Base-by-base conservation (phyloP, 352 stramenopile genomes). In the Pythium oligandrum region DNA sequence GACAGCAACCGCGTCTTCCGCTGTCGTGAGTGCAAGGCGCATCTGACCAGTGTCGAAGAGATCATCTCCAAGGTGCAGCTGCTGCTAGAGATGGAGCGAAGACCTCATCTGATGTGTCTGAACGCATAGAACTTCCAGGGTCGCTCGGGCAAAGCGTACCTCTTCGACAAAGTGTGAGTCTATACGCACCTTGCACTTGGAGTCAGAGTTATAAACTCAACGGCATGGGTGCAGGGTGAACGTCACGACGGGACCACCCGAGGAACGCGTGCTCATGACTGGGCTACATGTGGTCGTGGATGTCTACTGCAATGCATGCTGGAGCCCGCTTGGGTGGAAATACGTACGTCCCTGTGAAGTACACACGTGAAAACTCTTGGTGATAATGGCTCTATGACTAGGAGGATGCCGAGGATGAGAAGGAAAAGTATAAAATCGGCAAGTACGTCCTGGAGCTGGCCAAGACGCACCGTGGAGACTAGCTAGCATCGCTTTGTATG, bases 391-490 rank as follows among this genome's bases (percentile, higher is more conserved):
- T 26, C 17, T 26, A 26, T 26, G 17, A 26, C 17, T 26, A 92
- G 79, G 81, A 90, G 60, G 93, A 93, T 61, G 93, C 93, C 38
- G 93, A 98, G 55, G 90, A 98, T 51, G 68, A 79, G 40, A 90
- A 70, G 61, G 87, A 98, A 69, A 97, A 97, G 66, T 98, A 98
- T 78, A 98, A 98, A 67, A 92, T 97, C 71, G 93, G 93, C 56
- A 98, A 98, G 60, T 98, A 93, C 71, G 97, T 98, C 66, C 86
- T 98, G 55, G 93, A 98, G 68, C 92, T 98, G 59, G 94, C 96
- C 60, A 91, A 97, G 70, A 90, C 79, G 44, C 61, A 82, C 46
- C 75, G 78, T 35, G 39, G 61, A 35, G 46, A 61, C 7, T 61
- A 47, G 55, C 52, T 53, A 57, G 2, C 26, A 26, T 26, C 17